Base-by-base conservation (phyloP, 306 rosid species). In the Albizia julibrissin region DNA sequence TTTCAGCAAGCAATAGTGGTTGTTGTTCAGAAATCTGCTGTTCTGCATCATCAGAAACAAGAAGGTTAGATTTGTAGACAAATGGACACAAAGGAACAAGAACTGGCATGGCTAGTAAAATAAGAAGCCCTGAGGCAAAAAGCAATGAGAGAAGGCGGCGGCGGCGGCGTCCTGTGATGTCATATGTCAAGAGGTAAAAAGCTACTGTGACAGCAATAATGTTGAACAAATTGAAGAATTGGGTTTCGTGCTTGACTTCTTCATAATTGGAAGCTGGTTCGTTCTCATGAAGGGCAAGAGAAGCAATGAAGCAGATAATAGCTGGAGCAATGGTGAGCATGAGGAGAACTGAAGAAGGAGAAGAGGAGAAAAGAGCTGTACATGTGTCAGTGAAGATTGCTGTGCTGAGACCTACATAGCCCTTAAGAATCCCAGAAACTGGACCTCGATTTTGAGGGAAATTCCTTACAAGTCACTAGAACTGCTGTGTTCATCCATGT, bases 101-200 rank as follows among this genome's bases (percentile, higher is more conserved):
- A 75, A 89, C 76, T n/a, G 98, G 98, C 46, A 92, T 85, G 0
- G 84, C 97, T 22, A 95, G 77, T 56, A 95, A 87, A 72, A 91
- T 72, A 0, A 95, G 34, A 10, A 95, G 80, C 64, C 81, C 31
- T 0, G 67, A 81, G 1, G 89, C 69, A 88, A 88, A 88, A 88
- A 95, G 10, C 81, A n/a, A 0, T 62, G 75, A 3, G 94, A 91
- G 18, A 91, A 37, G 18, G 86, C 3, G 0, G 24, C 18, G n/a
- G n/a, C n/a, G n/a, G n/a, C n/a, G 0, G 94, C 87, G 70, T 82
- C 85, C 0, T 88, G 91, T 3, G 93, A 95, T 90, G 2, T 90
- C 92, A 70, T 56, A 89, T 24, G 83, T 82, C 74, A 89, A 72
- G 42, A 89, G 89, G 37, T 85, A 89, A 7, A 81, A 34, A 0